Conservation (phyloP, 164 flowering plant genomes). For the Litsea cubeba region DNA sequence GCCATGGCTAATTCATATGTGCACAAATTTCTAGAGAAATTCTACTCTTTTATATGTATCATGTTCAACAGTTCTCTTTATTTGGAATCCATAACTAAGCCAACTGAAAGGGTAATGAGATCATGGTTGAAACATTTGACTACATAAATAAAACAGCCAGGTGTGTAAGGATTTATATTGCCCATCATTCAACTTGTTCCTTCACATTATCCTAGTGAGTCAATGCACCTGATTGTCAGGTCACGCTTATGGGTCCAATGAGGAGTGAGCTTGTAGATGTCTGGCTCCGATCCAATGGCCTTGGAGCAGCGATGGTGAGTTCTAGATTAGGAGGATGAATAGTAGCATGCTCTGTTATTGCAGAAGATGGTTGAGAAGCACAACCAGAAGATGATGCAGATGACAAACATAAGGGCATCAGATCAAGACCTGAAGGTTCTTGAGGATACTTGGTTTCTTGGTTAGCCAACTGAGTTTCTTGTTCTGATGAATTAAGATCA, state of each 20-base stretch:
- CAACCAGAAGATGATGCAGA: slow-evolving; percentile 7
- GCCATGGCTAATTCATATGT: not conserved
- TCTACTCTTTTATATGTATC: not conserved
- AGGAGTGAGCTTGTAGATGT: slow-evolving; percentile 24
- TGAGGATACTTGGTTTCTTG: slow-evolving; percentile 9
- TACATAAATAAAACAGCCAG: not conserved
- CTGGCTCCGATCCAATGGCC: slow-evolving; percentile 26
- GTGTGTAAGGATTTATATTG: not conserved
- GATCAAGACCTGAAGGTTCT: not conserved
- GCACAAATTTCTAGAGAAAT: not conserved
- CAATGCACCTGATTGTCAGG: slow-evolving; percentile 11
- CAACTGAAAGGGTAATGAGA: not conserved
- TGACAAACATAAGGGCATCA: slow-evolving; percentile 10
- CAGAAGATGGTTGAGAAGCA: slow-evolving; percentile 9
- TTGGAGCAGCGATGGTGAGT: slow-evolving; percentile 50
- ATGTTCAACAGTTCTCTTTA: not conserved
- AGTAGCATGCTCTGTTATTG: not conserved
- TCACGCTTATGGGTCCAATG: slow-evolving; percentile 44
- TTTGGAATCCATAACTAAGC: not conserved
- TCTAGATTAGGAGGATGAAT: slow-evolving; percentile 32
- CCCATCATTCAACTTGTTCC: not conserved
- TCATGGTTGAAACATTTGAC: not conserved
- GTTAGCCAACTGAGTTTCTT: slow-evolving; percentile 5
- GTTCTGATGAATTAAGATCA: slow-evolving; percentile 17
- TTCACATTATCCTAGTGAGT: not conserved